Evolutionary conservation across 164 flowering plant genomes (phyloP).

Genomic region (Akebia trifoliata): DNA sequence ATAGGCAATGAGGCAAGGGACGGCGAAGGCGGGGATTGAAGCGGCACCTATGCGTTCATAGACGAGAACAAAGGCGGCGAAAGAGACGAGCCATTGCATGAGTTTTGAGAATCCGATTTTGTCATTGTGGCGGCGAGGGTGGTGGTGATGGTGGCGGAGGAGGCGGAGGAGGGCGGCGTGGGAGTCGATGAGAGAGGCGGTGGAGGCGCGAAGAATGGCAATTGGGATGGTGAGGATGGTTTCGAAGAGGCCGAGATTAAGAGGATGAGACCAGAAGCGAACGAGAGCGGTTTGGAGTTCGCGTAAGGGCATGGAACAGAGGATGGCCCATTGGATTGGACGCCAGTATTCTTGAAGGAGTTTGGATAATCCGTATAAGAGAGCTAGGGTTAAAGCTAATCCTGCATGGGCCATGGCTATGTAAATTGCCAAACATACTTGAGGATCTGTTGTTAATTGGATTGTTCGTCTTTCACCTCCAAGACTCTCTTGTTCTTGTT

Average conservation of each 20-base stretch:
- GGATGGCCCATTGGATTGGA: slow-evolving; percentile 24
- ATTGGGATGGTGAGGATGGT: slow-evolving; percentile 19
- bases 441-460: slow-evolving; percentile 8
- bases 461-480: not conserved
- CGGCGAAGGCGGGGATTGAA: slow-evolving; percentile 7
- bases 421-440: slow-evolving; percentile 19
- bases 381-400: slow-evolving; percentile 13
- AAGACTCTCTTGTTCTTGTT: not conserved
- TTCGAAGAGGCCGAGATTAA: slow-evolving; percentile 18
- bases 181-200: slow-evolving; percentile 20
- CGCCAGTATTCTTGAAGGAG: slow-evolving; percentile 20
- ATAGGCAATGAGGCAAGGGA: slow-evolving; percentile 12
- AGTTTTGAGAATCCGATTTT: slow-evolving; percentile 20
- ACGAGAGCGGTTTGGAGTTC: slow-evolving; percentile 19
- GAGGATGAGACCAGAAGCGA: slow-evolving; percentile 19
- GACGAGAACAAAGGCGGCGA: slow-evolving; percentile 12
- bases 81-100: slow-evolving; percentile 23
- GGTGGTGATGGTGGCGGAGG: slow-evolving; percentile 8
- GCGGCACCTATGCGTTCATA: slow-evolving; percentile 13
- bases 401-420: slow-evolving; percentile 24
- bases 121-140: slow-evolving; percentile 4
- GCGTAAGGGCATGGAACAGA: slow-evolving; percentile 24
- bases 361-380: slow-evolving; percentile 12
- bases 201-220: slow-evolving; percentile 15
- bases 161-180: slow-evolving; percentile 17